A percentile compares a stretch with the other conserved stretches of the same genome.
phyloP scores from a whole-genome alignment of 2,329 filamentous ascomycete species.

The Claviceps spartinae region DNA sequence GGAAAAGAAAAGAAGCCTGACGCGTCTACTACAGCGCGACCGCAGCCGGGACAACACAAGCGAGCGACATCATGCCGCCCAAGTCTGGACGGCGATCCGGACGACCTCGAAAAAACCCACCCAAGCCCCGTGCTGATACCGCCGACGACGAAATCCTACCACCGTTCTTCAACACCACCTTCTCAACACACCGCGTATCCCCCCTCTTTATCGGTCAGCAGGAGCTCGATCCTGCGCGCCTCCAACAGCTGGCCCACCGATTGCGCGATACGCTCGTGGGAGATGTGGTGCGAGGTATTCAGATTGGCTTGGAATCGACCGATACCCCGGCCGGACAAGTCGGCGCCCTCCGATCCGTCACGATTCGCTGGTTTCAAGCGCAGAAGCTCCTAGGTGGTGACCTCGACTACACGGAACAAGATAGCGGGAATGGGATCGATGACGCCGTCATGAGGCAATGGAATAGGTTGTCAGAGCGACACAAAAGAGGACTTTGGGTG shows the following conservation, averaged over 20 bases:
- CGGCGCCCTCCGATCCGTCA: constrained; percentile 31
- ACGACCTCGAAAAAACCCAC: constrained; percentile 1
- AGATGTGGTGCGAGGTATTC: constrained; percentile 46
- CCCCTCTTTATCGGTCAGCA: constrained; percentile 35
- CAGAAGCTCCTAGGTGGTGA: constrained; percentile 19
- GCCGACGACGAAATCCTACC: constrained; percentile 15
- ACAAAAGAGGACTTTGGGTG: constrained; percentile 27
- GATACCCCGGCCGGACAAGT: constrained; percentile 26
- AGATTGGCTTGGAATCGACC: constrained; percentile 33
- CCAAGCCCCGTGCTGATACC: constrained; percentile 11
- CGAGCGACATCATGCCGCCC: constrained; percentile 1
- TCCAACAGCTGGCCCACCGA: constrained; percentile 31
- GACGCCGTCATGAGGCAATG: constrained; percentile 7
- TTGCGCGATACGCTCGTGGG: constrained; percentile 42
- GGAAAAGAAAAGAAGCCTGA: background rate
- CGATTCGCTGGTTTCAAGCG: constrained; percentile 31
- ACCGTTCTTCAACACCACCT: constrained; percentile 45
- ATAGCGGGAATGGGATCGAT: constrained; percentile 7
- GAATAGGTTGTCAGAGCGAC: constrained; percentile 10
- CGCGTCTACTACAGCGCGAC: background rate
- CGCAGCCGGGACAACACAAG: too few species aligned
- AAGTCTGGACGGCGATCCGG: constrained; percentile 1
- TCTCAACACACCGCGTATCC: constrained; percentile 41
- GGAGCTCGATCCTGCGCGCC: constrained; percentile 22
- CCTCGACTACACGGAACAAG: constrained; percentile 8